Evolutionary conservation across 306 rosid species (phyloP), one percentile per base, ranked within the genome.

Genomic region (Cucumis cinereus): DNA sequence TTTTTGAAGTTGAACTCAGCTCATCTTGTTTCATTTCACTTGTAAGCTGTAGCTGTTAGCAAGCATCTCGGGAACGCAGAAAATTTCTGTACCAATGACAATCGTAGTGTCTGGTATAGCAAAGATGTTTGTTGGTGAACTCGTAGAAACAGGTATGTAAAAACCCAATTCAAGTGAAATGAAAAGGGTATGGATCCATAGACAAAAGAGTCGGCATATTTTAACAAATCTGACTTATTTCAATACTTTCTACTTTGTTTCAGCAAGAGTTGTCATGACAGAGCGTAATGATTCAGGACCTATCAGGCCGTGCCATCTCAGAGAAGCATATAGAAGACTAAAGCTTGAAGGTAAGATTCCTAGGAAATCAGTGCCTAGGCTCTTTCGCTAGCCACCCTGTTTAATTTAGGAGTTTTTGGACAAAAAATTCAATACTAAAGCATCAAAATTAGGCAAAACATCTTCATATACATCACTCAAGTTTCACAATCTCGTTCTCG

Each of bases 61-160:
- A 58, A 90, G 89, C 87, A 88, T 93, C 86, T 87, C 93, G 0
- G 99, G 99, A 70, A 88, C 88, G 43, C 96, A 90, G 82, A 95
- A 92, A 78, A 88, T 92, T 78, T 92, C 98, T 2, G 78, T 92
- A 78, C 98, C 99, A 3, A 84, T 95, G 88, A 92, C 97, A 3
- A 90, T 95, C 66, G 97, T 90, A 33, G 99, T 90, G 45, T 95
- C 97, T 0, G 97, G 98, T 77, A 95, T 92, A 80, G 97, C 99
- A 55, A 95, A 95, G 78, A 81, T 95, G 87, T 90, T 90, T 68
- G 98, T 90, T 50, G 99, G 99, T 28, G 98, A 95, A 80, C 87
- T 95, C 78, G 93, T 91, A 36, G 99, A 95, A 85, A 83, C 97
- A 76, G 96, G 98, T 90, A 75, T 23, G 77, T 63, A 71, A 6